Base-by-base conservation (phyloP, 768 basidiomycete species). In the Lentinula lateritia region DNA sequence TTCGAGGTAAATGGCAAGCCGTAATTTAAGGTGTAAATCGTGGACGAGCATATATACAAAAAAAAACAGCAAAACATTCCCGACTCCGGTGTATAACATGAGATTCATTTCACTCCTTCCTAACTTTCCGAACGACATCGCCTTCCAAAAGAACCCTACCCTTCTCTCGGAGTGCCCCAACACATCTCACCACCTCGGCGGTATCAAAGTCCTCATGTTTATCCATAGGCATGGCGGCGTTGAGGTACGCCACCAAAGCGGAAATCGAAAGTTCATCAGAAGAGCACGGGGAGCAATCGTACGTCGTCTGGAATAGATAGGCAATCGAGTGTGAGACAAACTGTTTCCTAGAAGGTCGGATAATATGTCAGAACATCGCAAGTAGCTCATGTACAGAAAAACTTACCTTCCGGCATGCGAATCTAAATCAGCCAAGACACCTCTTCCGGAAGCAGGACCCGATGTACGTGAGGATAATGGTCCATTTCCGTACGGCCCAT, bases 161-260 rank as follows among this genome's bases (percentile, higher is more conserved):
- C 61, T 74, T 74, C 34, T 82, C 83, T 42, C 79, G 75, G 53
- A 85, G 65, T 12, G 70, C 66, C 1, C 75, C 80, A 13, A 80
- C 80, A 3, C 78, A 78, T 52, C 77, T 76, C 6, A 79, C 80
- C 16, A 92, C 88, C 73, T 92, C 90, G 1, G 79, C 78, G 12
- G 88, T 89, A 71, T 92, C 89, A 63, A 89, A 92, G 64, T 92
- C 89, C 74, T 91, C 89, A 68, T 90, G 84, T 72, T 91, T 91
- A 69, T 90, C 89, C 32, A 76, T 77, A 3, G 90, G 90, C 75
- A 91, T 82, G 5, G 88, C 88, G 2, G 88, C 84, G 67, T 91
- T 91, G 60, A 92, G 78, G 70, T 89, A 90, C 3, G 85, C 80
- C 38, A 92, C 74, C 28, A 92, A 75, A 8, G 86, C 74, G 2